These are phyloP conservation scores for Pyricularia pennisetigena DNA, from an alignment of 2,329 filamentous ascomycete genomes.

Conservation along the genomic window DNA sequence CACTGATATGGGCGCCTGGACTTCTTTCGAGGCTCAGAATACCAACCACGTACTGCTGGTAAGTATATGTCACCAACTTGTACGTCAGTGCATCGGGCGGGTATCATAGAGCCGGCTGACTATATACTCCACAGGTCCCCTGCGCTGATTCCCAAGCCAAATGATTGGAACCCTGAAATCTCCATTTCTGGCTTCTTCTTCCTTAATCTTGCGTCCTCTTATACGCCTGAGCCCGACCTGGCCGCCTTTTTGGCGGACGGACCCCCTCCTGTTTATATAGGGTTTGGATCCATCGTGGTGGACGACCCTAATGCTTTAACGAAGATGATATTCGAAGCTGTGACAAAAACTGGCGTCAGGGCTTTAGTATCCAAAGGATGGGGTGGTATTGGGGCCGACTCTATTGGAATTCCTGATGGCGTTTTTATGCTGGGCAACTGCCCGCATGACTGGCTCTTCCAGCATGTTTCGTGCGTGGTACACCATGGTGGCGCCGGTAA, in stretches of 20 bases:
- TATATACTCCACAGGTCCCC: slow-evolving; percentile 24
- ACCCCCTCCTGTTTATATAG: slow-evolving; percentile 59
- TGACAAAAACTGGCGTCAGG: slow-evolving; percentile 54
- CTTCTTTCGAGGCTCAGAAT: slow-evolving; percentile 63
- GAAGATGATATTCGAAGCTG: slow-evolving; percentile 60
- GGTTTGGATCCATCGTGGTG: slow-evolving; percentile 68
- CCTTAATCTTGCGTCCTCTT: slow-evolving; percentile 55
- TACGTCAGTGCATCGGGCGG: neutral
- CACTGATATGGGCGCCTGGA: slow-evolving; percentile 67
- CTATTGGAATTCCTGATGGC: slow-evolving; percentile 42
- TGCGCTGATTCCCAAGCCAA: slow-evolving; percentile 53
- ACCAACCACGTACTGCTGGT: slow-evolving; percentile 67
- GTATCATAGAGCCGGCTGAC: neutral
- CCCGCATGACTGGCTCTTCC: slow-evolving; percentile 71
- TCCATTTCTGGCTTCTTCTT: slow-evolving; percentile 74
- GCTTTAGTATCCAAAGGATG: slow-evolving; percentile 68
- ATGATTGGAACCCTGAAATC: slow-evolving; percentile 61
- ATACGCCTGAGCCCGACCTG: slow-evolving; percentile 45
- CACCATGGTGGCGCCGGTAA: slow-evolving; percentile 50
- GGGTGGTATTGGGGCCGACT: slow-evolving; percentile 56
- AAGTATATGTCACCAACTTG: slow-evolving; percentile 13
- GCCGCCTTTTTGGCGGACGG: slow-evolving; percentile 44
- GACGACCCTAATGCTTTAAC: slow-evolving; percentile 63
- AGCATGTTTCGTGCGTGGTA: slow-evolving; percentile 55
- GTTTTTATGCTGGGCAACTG: slow-evolving; percentile 65